A percentile compares a stretch with the other conserved stretches of the same genome.
phyloP scores from a whole-genome alignment of 495 filamentous ascomycete genomes.

The Parathielavia hyrcaniae region DNA sequence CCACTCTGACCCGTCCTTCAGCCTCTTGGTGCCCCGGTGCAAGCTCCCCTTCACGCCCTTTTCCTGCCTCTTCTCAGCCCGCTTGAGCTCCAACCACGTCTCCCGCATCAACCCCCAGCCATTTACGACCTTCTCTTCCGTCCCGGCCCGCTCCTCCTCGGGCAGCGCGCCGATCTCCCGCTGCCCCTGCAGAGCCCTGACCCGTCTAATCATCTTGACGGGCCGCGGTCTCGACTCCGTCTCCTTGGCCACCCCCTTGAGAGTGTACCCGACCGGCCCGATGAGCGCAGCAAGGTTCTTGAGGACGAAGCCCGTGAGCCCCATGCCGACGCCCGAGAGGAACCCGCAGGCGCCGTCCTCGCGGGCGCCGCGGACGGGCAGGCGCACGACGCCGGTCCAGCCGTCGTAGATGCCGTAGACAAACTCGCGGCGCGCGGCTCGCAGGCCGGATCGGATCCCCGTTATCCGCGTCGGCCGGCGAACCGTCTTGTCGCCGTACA shows the following conservation, averaged over 20 bases:
- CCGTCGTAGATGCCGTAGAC: slow-evolving; percentile 67
- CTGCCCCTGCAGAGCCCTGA: slow-evolving; percentile 45
- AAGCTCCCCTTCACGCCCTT: slow-evolving; percentile 16
- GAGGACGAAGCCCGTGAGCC: slow-evolving; percentile 64
- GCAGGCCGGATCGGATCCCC: slow-evolving; percentile 60
- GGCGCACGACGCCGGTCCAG: slow-evolving; percentile 59
- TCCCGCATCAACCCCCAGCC: slow-evolving; percentile 43
- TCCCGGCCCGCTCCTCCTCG: slow-evolving; percentile 27
- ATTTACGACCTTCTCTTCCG: slow-evolving; percentile 23
- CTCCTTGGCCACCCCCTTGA: slow-evolving; percentile 60
- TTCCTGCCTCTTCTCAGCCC: slow-evolving; percentile 30
- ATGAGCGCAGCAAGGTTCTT: slow-evolving; percentile 61
- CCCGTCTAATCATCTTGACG: slow-evolving; percentile 42
- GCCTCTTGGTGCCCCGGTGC: slow-evolving; percentile 8
- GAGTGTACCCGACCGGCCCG: slow-evolving; percentile 57
- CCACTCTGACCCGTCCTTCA: slow-evolving; percentile 29
- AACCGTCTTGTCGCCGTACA: slow-evolving; percentile 55
- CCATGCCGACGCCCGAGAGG: slow-evolving; percentile 65
- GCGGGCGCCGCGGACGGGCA: slow-evolving; percentile 58
- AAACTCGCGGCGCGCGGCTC: slow-evolving; percentile 62
- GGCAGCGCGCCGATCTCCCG: slow-evolving; percentile 32
- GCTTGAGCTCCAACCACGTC: slow-evolving; percentile 37
- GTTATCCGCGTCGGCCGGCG: slow-evolving; percentile 53
- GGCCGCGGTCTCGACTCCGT: slow-evolving; percentile 43
- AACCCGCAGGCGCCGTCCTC: slow-evolving; percentile 53